Base-by-base conservation (phyloP, 768 basidiomycete species). In the Naganishia randhawae region DNA sequence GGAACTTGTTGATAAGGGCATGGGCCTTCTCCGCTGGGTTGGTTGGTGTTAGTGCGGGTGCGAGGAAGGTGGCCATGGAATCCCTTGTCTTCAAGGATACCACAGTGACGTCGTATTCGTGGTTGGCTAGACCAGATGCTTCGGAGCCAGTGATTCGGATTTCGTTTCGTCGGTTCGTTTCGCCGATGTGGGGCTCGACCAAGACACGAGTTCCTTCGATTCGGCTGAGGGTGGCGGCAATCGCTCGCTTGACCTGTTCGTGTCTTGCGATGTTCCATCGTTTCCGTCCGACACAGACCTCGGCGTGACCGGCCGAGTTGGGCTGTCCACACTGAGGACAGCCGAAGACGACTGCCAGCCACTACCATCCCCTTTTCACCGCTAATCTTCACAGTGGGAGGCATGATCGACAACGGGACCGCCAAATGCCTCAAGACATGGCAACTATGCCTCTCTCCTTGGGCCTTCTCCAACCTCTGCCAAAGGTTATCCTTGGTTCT, bases 221-320 rank as follows among this genome's bases (percentile, higher is more conserved):
- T 50, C 25, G 8, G 53, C 33, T 35, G 53, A 55, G 53, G 32
- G 53, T n/a, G 53, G 53, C 14, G 1, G 48, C 48, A 14, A 65
- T 65, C 3, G 33, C 31, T 13, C 50, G 35, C 29, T 65, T 65
- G 45, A 52, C 17, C 13, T 50, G 25, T 50, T 65, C 64, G 50
- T 65, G 64, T 11, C 64, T 19, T 2, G 64, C 63, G 31, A 65
- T 33, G 17, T 39, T 65, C 31, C 50, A 65, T 39, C 50, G 27
- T n/a, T 22, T 39, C 4, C 64, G 45, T 17, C 33, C 32, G 14
- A 9, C 17, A 50, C 41, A 63, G 2, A 45, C 61, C 6, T 63
- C 61, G 41, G 33, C 37, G 25, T 63, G 61, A 41, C 37, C 61
- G n/a, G n/a, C n/a, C n/a, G n/a, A n/a, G n/a, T n/a, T n/a, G n/a